Conservation (phyloP, 2,329 filamentous ascomycete species). For the Aspergillus piperis region DNA sequence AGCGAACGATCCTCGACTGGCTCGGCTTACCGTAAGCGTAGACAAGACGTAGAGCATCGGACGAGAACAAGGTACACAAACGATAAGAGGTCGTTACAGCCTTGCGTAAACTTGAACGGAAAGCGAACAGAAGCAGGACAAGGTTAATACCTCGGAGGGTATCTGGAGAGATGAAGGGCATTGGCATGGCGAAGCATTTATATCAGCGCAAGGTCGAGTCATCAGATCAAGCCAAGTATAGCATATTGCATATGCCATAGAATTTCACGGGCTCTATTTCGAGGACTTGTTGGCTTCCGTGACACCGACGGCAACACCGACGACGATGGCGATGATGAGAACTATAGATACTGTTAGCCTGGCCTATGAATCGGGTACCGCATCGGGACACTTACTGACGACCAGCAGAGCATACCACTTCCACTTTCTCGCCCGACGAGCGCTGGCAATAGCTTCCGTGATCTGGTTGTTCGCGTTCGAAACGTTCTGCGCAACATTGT, state of each 20-base stretch:
- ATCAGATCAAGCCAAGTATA: slow-evolving; percentile 5
- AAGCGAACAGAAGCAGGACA: background rate
- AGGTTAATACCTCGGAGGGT: slow-evolving; percentile 1
- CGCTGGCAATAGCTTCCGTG: slow-evolving; percentile 76
- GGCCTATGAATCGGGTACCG: background rate
- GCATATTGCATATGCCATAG: background rate
- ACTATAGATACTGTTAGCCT: slow-evolving; percentile 38
- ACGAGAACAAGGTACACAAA: slow-evolving; percentile 6
- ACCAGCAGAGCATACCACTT: slow-evolving; percentile 96
- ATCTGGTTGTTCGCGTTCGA: slow-evolving; percentile 84
- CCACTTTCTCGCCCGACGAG: slow-evolving; percentile 79
- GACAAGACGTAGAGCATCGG: slow-evolving; percentile 11
- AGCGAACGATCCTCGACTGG: slow-evolving; percentile 21
- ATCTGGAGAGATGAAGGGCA: background rate
- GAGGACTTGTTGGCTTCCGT: slow-evolving; percentile 34
- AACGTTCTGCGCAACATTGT: slow-evolving; percentile 82
- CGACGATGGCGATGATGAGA: slow-evolving; percentile 56
- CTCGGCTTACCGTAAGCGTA: slow-evolving; percentile 16
- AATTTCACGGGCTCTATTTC: background rate
- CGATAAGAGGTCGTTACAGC: slow-evolving; percentile 8
- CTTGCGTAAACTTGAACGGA: background rate
- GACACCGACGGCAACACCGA: slow-evolving; percentile 53
- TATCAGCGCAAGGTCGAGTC: slow-evolving; percentile 4
- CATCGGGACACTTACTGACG: slow-evolving; percentile 52
- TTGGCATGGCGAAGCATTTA: slow-evolving; percentile 8